These are phyloP conservation scores for Artomyces pyxidatus DNA, from an alignment of 768 basidiomycete species.

Conservation along the genomic window DNA sequence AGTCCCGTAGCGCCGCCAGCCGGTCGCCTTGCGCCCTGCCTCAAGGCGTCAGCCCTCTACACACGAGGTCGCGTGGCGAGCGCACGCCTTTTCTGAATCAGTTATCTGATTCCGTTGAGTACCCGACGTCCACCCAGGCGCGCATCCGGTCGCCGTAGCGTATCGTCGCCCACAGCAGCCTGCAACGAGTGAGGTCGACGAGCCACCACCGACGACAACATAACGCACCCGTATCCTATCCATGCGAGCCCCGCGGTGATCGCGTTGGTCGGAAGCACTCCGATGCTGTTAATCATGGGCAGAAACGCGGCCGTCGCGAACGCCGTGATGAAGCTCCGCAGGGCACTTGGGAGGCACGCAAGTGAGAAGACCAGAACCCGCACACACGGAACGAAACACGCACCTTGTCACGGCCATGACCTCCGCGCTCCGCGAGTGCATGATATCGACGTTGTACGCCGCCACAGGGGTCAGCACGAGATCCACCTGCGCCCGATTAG, in stretches of 20 bases:
- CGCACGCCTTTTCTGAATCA: too few species aligned
- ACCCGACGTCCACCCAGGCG: slow-evolving; percentile 49
- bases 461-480: slow-evolving; percentile 45
- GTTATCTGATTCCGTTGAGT: slow-evolving; percentile 34
- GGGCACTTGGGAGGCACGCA: slow-evolving; percentile 28
- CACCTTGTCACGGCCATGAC: slow-evolving; percentile 50
- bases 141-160: slow-evolving; percentile 50
- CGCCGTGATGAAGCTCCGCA: slow-evolving; percentile 38
- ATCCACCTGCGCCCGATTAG: slow-evolving; percentile 35
- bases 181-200: too few species aligned
- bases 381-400: slow-evolving; percentile 17
- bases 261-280: slow-evolving; percentile 42
- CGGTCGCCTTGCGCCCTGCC: too few species aligned
- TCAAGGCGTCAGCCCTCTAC: too few species aligned
- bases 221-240: slow-evolving; percentile 44
- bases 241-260: slow-evolving; percentile 38
- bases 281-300: slow-evolving; percentile 45
- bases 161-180: slow-evolving; percentile 45
- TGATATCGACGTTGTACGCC: slow-evolving; percentile 52
- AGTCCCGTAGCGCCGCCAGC: too few species aligned
- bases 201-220: neutral
- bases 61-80: too few species aligned
- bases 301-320: slow-evolving; percentile 38
- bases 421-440: slow-evolving; percentile 57
- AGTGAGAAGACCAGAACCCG: neutral